Conservation (phyloP, 352 stramenopile genomes). For the Stephanocyclus meneghinianus region DNA sequence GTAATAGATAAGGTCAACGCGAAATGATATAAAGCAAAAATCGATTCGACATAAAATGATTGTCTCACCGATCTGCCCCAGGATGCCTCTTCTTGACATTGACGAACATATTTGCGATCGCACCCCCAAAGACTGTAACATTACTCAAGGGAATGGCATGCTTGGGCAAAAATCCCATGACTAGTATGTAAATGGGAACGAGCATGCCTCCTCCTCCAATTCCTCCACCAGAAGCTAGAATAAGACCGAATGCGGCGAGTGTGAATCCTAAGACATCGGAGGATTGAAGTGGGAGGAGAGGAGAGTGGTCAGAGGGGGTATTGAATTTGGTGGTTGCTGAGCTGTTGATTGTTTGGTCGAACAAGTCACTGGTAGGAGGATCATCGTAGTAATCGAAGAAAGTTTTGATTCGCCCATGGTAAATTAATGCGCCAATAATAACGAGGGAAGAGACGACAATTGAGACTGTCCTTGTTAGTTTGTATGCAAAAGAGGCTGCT, state of each 20-base stretch:
- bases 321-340: not conserved
- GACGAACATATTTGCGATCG: slow-evolving; percentile 91
- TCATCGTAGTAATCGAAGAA: too few species aligned
- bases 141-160: slow-evolving; percentile 96
- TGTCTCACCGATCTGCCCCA: slow-evolving; percentile 79
- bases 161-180: slow-evolving; percentile 92
- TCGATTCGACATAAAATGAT: not conserved
- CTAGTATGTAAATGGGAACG: slow-evolving; percentile 95
- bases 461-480: too few species aligned
- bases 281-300: slow-evolving; percentile 30
- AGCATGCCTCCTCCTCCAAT: slow-evolving; percentile 90
- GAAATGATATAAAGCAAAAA: too few species aligned
- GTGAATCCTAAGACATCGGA: slow-evolving; percentile 55
- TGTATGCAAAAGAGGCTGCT: too few species aligned
- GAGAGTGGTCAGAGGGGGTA: slow-evolving; percentile 4
- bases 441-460: too few species aligned
- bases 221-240: slow-evolving; percentile 89
- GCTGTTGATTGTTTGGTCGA: too few species aligned
- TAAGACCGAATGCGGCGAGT: slow-evolving; percentile 79
- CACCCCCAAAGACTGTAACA: slow-evolving; percentile 95
- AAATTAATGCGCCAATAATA: too few species aligned
- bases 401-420: too few species aligned
- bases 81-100: slow-evolving; percentile 93
- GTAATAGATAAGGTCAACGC: too few species aligned
- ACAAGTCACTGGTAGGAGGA: too few species aligned